Evolutionary conservation across 2,329 filamentous ascomycete genomes (phyloP).

Genomic region (Myriosclerotinia curreyana): DNA sequence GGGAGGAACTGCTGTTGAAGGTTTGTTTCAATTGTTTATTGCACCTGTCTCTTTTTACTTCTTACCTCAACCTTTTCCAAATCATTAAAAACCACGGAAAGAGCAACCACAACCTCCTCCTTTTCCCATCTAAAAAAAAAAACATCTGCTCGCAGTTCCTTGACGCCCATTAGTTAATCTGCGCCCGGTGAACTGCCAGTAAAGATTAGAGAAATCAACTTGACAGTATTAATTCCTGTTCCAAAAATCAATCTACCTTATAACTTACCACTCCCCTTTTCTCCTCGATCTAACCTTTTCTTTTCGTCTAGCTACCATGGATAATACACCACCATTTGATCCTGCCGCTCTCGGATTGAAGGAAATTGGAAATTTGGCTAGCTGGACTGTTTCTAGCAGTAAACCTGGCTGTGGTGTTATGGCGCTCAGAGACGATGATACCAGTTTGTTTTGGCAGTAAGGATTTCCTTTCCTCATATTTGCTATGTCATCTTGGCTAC

Average conservation of each 20-base stretch:
- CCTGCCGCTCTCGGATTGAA: conserved; percentile 58
- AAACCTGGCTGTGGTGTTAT: conserved; percentile 78
- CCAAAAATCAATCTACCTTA: not conserved
- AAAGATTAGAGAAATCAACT: not conserved
- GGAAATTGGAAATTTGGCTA: conserved; percentile 80
- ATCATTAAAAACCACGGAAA: not conserved
- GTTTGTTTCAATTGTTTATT: conserved; percentile 16
- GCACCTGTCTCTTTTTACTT: not conserved
- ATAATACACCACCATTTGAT: conserved; percentile 46
- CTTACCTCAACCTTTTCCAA: not conserved
- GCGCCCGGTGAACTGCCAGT: not conserved
- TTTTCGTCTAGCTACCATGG: conserved; percentile 35
- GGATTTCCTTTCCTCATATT: conserved; percentile 36
- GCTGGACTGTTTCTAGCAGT: conserved; percentile 77
- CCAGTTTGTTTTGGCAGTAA: conserved; percentile 75
- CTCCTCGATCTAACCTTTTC: conserved; percentile 18
- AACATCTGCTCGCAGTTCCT: not conserved
- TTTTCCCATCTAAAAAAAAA: not conserved
- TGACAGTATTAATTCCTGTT: not conserved
- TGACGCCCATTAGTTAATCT: not conserved
- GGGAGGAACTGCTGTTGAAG: conserved; percentile 19
- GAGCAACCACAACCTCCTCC: not conserved
- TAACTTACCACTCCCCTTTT: not conserved
- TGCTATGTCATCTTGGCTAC: not conserved
- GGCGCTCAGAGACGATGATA: conserved; percentile 70